phyloP scores from a whole-genome alignment of 176 grass and related monocot genomes.

The Paspalum vaginatum region DNA sequence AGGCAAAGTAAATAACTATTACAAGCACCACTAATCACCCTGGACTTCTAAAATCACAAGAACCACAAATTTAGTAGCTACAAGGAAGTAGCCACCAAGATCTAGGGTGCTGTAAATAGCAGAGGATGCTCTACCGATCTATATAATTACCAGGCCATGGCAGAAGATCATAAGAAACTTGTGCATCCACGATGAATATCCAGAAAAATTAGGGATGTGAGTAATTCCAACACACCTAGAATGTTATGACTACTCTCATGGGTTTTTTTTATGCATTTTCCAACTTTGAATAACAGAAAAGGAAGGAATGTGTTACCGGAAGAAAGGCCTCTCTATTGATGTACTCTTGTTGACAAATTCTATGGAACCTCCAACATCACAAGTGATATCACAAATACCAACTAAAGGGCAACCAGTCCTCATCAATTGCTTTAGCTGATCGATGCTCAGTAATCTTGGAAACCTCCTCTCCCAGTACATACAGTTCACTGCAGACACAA shows the following conservation, averaged over 20 bases:
- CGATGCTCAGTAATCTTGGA: slow-evolving; percentile 71
- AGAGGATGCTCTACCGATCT: not conserved
- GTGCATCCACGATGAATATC: slow-evolving; percentile 18
- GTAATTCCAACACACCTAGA: slow-evolving; percentile 3
- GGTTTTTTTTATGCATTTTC: not conserved
- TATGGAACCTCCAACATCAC: slow-evolving; percentile 90
- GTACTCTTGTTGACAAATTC: slow-evolving; percentile 89
- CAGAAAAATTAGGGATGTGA: not conserved
- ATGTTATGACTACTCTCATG: not conserved
- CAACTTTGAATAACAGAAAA: slow-evolving; percentile 33
- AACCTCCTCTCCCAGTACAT: slow-evolving; percentile 99
- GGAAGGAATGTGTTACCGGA: slow-evolving; percentile 56
- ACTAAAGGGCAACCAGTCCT: slow-evolving; percentile 68
- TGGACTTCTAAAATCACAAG: not conserved
- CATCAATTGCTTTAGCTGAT: slow-evolving; percentile 75
- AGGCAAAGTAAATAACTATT: not conserved
- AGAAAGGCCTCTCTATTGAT: slow-evolving; percentile 92
- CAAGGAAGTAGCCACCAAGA: slow-evolving; percentile 4
- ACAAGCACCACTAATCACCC: not conserved
- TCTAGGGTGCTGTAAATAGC: slow-evolving; percentile 4
- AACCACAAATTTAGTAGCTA: not conserved
- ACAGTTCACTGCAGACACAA: slow-evolving; percentile 78
- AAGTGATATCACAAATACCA: slow-evolving; percentile 93
- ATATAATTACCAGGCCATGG: not conserved
- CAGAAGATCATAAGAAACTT: not conserved